These are phyloP conservation scores for Collybia mongolica DNA, from an alignment of 768 basidiomycete species.

Conservation along the genomic window DNA sequence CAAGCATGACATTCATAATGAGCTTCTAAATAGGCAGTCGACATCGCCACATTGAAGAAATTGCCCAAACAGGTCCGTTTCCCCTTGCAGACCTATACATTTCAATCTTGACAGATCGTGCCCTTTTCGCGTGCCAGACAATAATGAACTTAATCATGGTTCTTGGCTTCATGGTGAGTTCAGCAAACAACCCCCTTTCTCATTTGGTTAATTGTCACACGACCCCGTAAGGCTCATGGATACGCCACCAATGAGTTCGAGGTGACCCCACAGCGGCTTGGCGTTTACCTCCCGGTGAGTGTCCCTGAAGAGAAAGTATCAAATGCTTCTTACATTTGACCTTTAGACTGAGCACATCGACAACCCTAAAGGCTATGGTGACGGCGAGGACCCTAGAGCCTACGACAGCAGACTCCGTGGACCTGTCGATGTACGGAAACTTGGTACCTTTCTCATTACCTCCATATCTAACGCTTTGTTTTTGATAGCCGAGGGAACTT, in stretches of 20 bases:
- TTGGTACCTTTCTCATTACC: not conserved
- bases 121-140: constrained; percentile 45
- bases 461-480: not conserved
- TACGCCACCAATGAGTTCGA: constrained; percentile 86
- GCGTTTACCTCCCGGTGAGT: constrained; percentile 78
- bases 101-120: not conserved
- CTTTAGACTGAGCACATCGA: constrained; percentile 82
- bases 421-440: constrained; percentile 66
- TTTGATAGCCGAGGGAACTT: constrained; percentile 66
- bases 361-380: constrained; percentile 89
- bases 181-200: not conserved
- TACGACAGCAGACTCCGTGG: constrained; percentile 77
- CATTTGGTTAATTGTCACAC: not conserved
- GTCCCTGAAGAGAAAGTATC: not conserved
- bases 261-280: constrained; percentile 80
- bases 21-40: constrained; percentile 58
- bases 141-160: constrained; percentile 89
- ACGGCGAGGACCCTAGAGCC: constrained; percentile 77
- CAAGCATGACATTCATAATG: not conserved
- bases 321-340: not conserved
- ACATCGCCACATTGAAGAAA: constrained; percentile 78
- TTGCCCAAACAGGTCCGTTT: constrained; percentile 60
- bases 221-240: constrained; percentile 57
- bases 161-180: constrained; percentile 79
- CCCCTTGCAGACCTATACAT: not conserved